Base-by-base conservation (phyloP, 805 yeast genomes). In the Kregervanrija pseudodelftensis region DNA sequence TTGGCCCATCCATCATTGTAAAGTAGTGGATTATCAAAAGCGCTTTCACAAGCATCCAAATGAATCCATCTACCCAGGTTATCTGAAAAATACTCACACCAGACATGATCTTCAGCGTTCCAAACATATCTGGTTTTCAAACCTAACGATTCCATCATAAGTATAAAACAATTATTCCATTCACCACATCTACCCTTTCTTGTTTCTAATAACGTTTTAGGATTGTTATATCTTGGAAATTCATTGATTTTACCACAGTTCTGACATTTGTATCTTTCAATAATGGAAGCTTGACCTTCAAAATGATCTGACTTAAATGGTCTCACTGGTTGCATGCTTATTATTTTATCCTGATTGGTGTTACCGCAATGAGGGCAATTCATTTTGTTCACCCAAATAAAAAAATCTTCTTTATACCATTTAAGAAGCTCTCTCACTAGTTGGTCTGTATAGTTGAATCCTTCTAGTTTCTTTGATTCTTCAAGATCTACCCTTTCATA, bases 81-180 rank as follows among this genome's bases (percentile, higher is more conserved):
- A 0, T 55, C 60, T 1, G 95, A 85, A 59, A 78, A 90, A 54
- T 84, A 82, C 58, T 91, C 98, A 55, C 95, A 84, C 98, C 98
- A 91, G 1, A 87, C 97, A 60, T 91, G 98, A 60, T 91, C 98
- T 59, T 91, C 98, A 8, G 76, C 68, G 60, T 88, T 89, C 95
- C 95, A 86, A 2, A 90, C 67, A 56, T 83, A 89, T 42, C 98
- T 65, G 1, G 77, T 76, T 28, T 78, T 68, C 4, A 79, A 57
- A 0, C 82, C 85, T 37, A 90, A 65, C 0, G 95, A 78, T 28
- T 80, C 70, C 43, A 90, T 65, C 2, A 89, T 64, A 33, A 87
- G 66, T 38, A 85, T 72, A 58, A 90, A 89, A 50, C 91, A 79
- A 53, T 85, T 85, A 44, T 90, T 91, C 95, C 95, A 91, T 61